Evolutionary conservation across 768 basidiomycete species (phyloP).

Genomic region (Leccinum disarticulatum): DNA sequence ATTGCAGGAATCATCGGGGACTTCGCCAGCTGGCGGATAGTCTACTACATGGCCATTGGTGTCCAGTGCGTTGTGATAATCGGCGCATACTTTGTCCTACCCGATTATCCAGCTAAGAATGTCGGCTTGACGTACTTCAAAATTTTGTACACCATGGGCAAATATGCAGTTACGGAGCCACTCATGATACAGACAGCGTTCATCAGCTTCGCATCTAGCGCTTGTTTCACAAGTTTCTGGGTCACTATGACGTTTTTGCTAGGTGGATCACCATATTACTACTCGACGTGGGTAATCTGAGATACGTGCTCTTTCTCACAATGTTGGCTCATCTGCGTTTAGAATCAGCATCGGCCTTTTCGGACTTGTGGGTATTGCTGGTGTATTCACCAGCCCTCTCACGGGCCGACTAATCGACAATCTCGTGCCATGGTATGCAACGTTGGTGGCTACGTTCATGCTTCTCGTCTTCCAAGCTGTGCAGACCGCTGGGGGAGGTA

Average conservation of each 20-base stretch:
- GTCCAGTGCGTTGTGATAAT: conserved; percentile 59
- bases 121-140: conserved; percentile 59
- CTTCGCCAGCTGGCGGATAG: conserved; percentile 67
- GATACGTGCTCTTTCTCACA: background rate
- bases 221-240: conserved; percentile 64
- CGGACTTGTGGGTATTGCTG: conserved; percentile 71
- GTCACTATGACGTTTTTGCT: conserved; percentile 82
- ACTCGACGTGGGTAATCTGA: conserved; percentile 53
- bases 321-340: background rate
- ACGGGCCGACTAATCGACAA: conserved; percentile 68
- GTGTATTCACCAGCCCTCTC: conserved; percentile 66
- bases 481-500: conserved; percentile 68
- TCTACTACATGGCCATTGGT: conserved; percentile 77
- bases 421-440: conserved; percentile 76
- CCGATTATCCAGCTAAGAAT: conserved; percentile 83
- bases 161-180: conserved; percentile 75
- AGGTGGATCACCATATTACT: conserved; percentile 71
- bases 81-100: conserved; percentile 64
- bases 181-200: conserved; percentile 67
- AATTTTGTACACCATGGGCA: conserved; percentile 76
- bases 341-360: conserved; percentile 68
- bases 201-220: conserved; percentile 58
- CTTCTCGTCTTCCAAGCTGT: conserved; percentile 57
- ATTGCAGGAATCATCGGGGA: conserved; percentile 74
- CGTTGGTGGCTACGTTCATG: conserved; percentile 51